These are phyloP conservation scores for Inga oerstediana DNA, from an alignment of 306 rosid species.

Conservation along the genomic window DNA sequence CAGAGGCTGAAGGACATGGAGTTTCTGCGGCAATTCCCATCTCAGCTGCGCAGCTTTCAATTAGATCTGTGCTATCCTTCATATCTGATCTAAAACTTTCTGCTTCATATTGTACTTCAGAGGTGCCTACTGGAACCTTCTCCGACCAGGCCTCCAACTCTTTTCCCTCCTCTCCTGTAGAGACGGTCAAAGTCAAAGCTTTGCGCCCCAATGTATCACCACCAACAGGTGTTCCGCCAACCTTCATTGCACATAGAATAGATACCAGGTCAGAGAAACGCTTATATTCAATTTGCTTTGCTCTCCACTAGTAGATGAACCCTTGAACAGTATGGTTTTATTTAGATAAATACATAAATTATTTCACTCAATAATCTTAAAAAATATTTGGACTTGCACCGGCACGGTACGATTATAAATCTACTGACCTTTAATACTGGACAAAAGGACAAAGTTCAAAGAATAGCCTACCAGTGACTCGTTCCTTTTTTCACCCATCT, in stretches of 20 bases:
- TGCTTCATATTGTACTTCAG: slow-evolving; percentile 30
- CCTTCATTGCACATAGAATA: slow-evolving; percentile 28
- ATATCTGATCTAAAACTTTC: slow-evolving; percentile 19
- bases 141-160: slow-evolving; percentile 24
- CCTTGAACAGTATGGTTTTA: slow-evolving; percentile 10
- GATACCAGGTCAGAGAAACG: not conserved
- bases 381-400: slow-evolving; percentile 1
- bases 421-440: slow-evolving; percentile 22
- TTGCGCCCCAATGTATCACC: not conserved
- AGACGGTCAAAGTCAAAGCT: not conserved
- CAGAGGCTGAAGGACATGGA: slow-evolving; percentile 19
- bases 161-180: not conserved
- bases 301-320: not conserved
- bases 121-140: slow-evolving; percentile 21
- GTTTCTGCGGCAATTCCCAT: slow-evolving; percentile 25
- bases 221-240: slow-evolving; percentile 11
- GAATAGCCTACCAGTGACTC: not conserved
- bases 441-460: slow-evolving; percentile 18
- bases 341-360: not conserved
- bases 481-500: not conserved
- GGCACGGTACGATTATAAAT: not conserved
- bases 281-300: slow-evolving; percentile 8
- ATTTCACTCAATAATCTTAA: not conserved
- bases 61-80: slow-evolving; percentile 25
- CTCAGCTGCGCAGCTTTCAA: slow-evolving; percentile 24